A percentile compares a stretch with the other conserved stretches of the same genome.
These are phyloP conservation scores for Pseudogymnoascus sp. DNA, from an alignment of 2,329 filamentous ascomycete species.

Conservation along the genomic window DNA sequence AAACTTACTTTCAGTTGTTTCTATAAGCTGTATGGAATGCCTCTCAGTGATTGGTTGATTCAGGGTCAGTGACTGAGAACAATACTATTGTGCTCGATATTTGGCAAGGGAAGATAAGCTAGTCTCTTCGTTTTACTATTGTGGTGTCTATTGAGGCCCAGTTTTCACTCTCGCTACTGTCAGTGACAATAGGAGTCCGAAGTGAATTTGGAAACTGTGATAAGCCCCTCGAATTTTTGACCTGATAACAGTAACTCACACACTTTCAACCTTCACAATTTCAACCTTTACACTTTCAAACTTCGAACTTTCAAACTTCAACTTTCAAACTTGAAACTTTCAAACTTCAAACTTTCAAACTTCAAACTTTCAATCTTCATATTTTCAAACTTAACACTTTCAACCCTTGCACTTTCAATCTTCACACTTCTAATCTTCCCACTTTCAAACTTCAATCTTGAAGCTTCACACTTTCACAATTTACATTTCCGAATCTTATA, in stretches of 20 bases:
- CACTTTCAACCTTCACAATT: neutral
- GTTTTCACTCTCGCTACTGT: neutral
- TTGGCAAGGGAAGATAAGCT: neutral
- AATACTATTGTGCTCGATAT: neutral
- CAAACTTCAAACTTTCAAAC: too few species aligned
- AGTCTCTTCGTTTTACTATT: neutral
- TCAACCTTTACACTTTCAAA: too few species aligned
- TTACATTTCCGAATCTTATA: too few species aligned
- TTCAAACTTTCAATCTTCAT: too few species aligned
- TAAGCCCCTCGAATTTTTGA: neutral
- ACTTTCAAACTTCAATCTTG: too few species aligned
- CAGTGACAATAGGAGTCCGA: neutral
- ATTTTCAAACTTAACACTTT: too few species aligned
- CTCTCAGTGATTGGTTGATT: constrained; percentile 4
- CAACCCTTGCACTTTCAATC: too few species aligned
- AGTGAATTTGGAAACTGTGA: neutral
- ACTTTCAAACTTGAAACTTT: too few species aligned
- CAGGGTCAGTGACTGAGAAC: neutral
- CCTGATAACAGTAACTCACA: neutral
- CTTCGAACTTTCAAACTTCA: too few species aligned
- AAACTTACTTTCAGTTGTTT: neutral
- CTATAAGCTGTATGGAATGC: neutral
- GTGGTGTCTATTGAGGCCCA: neutral
- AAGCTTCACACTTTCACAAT: too few species aligned
- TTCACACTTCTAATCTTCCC: too few species aligned